Base-by-base conservation (phyloP, 139 green algal species). In the Nannochloris sp. region DNA sequence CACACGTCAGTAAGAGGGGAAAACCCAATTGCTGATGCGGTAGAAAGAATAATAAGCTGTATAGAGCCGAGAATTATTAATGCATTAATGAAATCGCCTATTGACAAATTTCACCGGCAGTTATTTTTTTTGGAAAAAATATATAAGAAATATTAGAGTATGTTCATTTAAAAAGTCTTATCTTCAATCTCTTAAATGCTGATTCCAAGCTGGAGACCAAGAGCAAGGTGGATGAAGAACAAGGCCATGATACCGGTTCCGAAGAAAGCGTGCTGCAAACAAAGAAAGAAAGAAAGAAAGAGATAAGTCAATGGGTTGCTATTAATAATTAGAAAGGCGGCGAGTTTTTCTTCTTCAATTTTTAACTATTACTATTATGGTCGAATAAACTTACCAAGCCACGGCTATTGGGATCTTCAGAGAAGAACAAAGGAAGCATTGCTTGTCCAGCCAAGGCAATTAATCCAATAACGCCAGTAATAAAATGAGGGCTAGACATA, bases 181-280 rank as follows among this genome's bases (percentile, higher is more conserved):
- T n/a, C n/a, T n/a, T n/a, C n/a, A n/a, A n/a, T n/a, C n/a, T 51
- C 47, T 85, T 51, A 93, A 39, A 94, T 71, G 67, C 54, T 77
- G 9, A 94, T 74, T 13, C 83, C 88, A 60, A 93, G 76, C 68
- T 93, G 71, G 15, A 95, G 61, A 38, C 88, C 88, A 14, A 92
- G 73, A 2, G 33, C 82, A 4, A 55, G 71, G 58, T 95, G 88
- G 31, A 88, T 61, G 23, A 89, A 31, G 64, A 95, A 89, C 32
- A 95, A 67, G 0, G 71, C 85, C 67, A 95, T 74, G 70, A 92
- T 88, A 53, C 32, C 68, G 14, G 66, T 73, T 44, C 88, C 88
- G 10, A 95, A 71, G 77, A 79, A 94, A 30, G 88, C 87, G 61
- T 95, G 88, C 36, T 58, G 47, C 30, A 60, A 51, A 9, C 33